Base-by-base conservation (phyloP, 129 eudicot genomes). In the Artemisia tridentata region DNA sequence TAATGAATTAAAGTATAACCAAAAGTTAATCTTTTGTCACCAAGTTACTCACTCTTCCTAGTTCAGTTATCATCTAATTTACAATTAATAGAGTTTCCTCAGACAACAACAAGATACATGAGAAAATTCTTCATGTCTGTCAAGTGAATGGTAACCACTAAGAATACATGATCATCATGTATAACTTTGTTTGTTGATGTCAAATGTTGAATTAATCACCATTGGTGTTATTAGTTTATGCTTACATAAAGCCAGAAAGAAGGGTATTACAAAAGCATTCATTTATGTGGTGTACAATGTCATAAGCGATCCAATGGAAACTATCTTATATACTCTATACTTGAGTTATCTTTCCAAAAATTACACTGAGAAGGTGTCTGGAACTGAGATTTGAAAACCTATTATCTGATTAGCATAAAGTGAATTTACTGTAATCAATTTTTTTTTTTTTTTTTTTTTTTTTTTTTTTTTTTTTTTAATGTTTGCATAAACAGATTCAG, bases 91-190 rank as follows among this genome's bases (percentile, higher is more conserved):
- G 20, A 38, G 23, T 52, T 27, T 4, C 61, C 31, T 14, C 23
- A 49, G 60, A 67, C n/a, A 48, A 53, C 16, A 11, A 53, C 55
- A 14, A 69, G 64, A 31, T 52, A 34, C 74, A 52, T 31, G 3
- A 46, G 31, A 69, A 47, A 3, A 17, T 11, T 27, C 62, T 19
- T 19, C 12, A 20, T 20, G 62, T 20, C 23, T 56, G 29, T 11
- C 31, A 56, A 56, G 13, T 55, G 20, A 55, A 20, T 3, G 31
- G 12, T 56, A 25, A 17, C 19, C 29, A 19, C 29, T 55, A 54
- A 54, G 25, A 54, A 17, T 54, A 54, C 1, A 54, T 3, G 25
- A 55, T 55, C 61, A 55, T 55, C 61, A 7, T 55, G 61, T 55
- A 18, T 7, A 55, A 9, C 27, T 55, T 55, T 17, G 61, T 18